Conservation (phyloP, 73 alveolate genomes). For the Paramecium sexaurelia region DNA sequence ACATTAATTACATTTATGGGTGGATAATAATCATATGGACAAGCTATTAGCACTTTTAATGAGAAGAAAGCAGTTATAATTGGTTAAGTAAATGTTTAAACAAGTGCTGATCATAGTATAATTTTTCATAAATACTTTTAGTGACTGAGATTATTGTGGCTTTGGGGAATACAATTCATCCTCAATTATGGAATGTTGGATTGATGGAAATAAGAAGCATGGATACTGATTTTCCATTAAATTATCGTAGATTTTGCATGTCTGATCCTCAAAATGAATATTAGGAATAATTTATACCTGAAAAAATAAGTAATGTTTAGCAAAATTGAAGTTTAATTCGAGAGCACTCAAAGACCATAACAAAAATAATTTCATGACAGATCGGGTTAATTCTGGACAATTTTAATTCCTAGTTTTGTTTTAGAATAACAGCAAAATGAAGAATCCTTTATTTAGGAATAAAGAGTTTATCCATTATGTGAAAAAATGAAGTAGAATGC, state of each 20-base stretch:
- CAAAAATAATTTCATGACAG: neutral
- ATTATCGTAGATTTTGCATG: neutral
- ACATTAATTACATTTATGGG: neutral
- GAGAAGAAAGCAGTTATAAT: neutral
- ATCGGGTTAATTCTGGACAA: neutral
- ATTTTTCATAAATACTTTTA: neutral
- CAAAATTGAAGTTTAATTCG: neutral
- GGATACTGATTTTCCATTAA: neutral
- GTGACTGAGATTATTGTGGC: conserved; percentile 9
- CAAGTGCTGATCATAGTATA: neutral
- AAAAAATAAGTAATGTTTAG: neutral
- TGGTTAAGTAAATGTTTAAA: neutral
- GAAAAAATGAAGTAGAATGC: neutral
- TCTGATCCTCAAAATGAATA: neutral
- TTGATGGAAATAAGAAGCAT: neutral
- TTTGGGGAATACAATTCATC: neutral
- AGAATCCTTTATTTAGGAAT: neutral
- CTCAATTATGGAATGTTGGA: neutral
- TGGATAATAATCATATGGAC: neutral
- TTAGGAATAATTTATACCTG: neutral
- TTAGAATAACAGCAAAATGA: neutral
- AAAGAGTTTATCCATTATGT: neutral
- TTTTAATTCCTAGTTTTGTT: neutral
- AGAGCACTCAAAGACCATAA: neutral
- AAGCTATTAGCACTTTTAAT: neutral